Conservation (phyloP, 106 monocot genomes). For the Posidonia australis region DNA sequence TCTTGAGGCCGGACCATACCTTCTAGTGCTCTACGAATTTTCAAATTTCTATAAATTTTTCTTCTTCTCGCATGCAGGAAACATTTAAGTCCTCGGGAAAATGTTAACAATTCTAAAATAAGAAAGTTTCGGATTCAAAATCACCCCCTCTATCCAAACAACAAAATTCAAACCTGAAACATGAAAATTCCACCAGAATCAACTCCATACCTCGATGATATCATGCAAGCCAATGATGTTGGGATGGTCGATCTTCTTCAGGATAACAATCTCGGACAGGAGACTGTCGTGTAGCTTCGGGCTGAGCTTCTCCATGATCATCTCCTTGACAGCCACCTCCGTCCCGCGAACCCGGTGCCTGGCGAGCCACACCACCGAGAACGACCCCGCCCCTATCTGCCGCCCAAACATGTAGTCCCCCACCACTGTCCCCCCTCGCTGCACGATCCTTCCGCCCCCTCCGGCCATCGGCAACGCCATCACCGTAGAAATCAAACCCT, state of each 20-base stretch:
- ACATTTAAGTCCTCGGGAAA: too few relatives aligned
- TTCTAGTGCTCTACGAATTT: too few relatives aligned
- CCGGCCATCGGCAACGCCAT: conserved; percentile 3
- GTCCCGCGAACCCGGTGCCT: conserved; percentile 48
- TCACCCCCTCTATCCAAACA: not conserved
- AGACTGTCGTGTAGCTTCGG: conserved; percentile 90
- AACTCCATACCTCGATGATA: conserved; percentile 51
- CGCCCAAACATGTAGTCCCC: conserved; percentile 78
- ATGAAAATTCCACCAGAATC: too few relatives aligned
- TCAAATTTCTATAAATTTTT: too few relatives aligned
- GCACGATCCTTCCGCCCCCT: conserved; percentile 18
- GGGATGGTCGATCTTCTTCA: conserved; percentile 59
- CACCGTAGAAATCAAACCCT: too few relatives aligned
- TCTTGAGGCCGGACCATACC: too few relatives aligned
- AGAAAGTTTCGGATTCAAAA: too few relatives aligned
- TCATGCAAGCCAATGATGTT: conserved; percentile 72
- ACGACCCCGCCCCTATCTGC: conserved; percentile 86
- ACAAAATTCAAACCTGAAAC: not conserved
- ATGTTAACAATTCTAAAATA: too few relatives aligned
- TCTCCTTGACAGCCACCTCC: conserved; percentile 92
- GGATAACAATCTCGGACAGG: conserved; percentile 71
- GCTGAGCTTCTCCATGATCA: conserved; percentile 56
- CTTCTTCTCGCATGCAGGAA: too few relatives aligned
- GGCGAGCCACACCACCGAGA: conserved; percentile 80
- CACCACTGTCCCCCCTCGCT: conserved; percentile 36